phyloP scores from a whole-genome alignment of 495 filamentous ascomycete species.

The Talaromyces stipitatus region DNA sequence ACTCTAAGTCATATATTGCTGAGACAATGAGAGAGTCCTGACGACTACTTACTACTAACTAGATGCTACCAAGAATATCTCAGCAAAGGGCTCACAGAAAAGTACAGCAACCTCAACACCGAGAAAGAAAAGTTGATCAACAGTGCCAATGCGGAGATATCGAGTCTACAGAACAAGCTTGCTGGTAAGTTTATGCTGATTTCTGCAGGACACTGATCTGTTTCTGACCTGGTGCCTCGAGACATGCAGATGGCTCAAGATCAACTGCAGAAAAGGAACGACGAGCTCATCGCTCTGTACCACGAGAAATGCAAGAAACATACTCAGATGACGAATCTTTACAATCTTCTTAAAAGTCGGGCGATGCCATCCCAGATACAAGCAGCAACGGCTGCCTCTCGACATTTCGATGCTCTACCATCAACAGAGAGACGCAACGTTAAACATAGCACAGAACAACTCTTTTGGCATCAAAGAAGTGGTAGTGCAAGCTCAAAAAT shows the following conservation, averaged over 20 bases:
- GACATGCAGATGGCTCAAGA: constrained; percentile 62
- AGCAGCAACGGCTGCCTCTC: constrained; percentile 37
- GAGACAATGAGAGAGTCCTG: no score
- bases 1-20: no score
- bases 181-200: constrained; percentile 25
- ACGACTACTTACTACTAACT: no score
- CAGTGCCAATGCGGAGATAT: constrained; percentile 76
- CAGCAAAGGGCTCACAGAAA: constrained; percentile 65
- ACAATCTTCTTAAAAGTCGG: constrained; percentile 71
- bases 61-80: constrained; percentile 80
- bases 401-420: constrained; percentile 5
- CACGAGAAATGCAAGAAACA: constrained; percentile 69
- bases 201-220: background rate
- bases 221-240: constrained; percentile 19
- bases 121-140: constrained; percentile 76
- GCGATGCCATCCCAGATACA: constrained; percentile 63
- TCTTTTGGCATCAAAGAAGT: constrained; percentile 5
- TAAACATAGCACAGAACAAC: background rate
- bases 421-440: background rate
- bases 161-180: constrained; percentile 55
- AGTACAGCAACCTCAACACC: constrained; percentile 57
- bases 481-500: constrained; percentile 5
- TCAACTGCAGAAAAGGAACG: constrained; percentile 63
- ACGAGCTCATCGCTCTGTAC: constrained; percentile 61
- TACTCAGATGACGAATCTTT: constrained; percentile 74